Conservation (phyloP, 495 filamentous ascomycete species). For the Aspergillus sclerotioniger region DNA sequence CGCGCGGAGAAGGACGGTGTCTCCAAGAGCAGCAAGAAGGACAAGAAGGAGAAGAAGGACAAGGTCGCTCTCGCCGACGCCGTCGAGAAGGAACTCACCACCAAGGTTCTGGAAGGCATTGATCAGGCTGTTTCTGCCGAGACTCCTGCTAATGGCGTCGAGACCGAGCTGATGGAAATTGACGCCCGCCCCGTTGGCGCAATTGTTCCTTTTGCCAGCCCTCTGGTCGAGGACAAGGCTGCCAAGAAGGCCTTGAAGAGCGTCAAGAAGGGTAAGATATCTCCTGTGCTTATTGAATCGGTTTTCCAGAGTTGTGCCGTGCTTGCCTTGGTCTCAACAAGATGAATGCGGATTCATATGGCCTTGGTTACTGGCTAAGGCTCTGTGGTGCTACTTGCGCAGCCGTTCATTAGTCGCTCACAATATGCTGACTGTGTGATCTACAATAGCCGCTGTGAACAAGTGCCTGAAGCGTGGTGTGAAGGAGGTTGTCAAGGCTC, state of each 20-base stretch:
- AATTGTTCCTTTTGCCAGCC: constrained; percentile 89
- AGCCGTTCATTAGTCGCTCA: background rate
- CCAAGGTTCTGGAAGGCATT: constrained; percentile 50
- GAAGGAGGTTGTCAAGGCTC: constrained; percentile 95
- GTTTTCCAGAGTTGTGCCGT: background rate
- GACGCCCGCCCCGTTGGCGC: constrained; percentile 60
- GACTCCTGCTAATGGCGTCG: constrained; percentile 34
- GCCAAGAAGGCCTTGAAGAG: constrained; percentile 91
- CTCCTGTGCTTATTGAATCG: constrained; percentile 5
- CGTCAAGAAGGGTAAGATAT: constrained; percentile 86
- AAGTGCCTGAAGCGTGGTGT: constrained; percentile 95
- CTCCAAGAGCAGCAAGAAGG: constrained; percentile 61
- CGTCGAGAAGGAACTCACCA: constrained; percentile 60
- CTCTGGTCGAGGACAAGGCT: constrained; percentile 84
- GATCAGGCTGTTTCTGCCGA: constrained; percentile 47
- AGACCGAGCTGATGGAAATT: constrained; percentile 50
- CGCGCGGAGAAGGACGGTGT: constrained; percentile 74
- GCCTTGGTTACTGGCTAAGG: background rate
- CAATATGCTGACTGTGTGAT: constrained; percentile 20
- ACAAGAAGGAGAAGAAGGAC: constrained; percentile 71
- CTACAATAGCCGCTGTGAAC: constrained; percentile 72
- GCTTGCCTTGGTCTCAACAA: background rate
- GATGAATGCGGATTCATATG: background rate
- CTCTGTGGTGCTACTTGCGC: background rate
- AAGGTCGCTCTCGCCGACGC: constrained; percentile 59